Percentiles rank a stretch among this genome's conserved stretches.
Conservation (phyloP, 805 yeast genomes). For the Wickerhamomyces silvicola region DNA sequence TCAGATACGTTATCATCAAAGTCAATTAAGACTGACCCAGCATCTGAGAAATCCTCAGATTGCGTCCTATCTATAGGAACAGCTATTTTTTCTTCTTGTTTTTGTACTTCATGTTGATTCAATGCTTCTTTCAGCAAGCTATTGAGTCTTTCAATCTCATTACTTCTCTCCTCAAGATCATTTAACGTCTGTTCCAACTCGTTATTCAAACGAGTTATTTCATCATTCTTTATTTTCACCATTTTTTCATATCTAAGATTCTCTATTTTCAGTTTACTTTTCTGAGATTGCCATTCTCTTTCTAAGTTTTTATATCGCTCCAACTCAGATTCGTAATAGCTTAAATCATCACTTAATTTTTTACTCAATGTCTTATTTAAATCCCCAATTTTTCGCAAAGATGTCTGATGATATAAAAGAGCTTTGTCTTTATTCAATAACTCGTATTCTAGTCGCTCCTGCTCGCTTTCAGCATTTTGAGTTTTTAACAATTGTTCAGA, state of each 20-base stretch:
- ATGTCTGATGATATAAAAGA: slow-evolving; percentile 7
- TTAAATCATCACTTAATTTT: slow-evolving; percentile 10
- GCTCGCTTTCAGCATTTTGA: slow-evolving; percentile 26
- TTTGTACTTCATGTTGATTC: neutral
- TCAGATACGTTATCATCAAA: neutral
- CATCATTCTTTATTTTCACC: slow-evolving; percentile 7
- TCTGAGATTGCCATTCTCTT: slow-evolving; percentile 7
- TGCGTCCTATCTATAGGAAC: too few relatives aligned
- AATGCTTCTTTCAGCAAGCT: slow-evolving; percentile 1
- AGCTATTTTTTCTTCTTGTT: neutral
- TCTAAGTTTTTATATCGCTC: slow-evolving; percentile 10
- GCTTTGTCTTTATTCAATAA: slow-evolving; percentile 22
- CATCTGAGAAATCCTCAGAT: too few relatives aligned
- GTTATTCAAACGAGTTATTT: slow-evolving; percentile 11
- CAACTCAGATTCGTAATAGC: slow-evolving; percentile 12
- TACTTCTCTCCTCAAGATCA: slow-evolving; percentile 7
- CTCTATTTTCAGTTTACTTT: slow-evolving; percentile 1
- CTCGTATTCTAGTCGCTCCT: slow-evolving; percentile 30
- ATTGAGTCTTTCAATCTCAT: slow-evolving; percentile 1
- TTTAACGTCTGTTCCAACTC: slow-evolving; percentile 12
- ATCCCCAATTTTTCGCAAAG: slow-evolving; percentile 6
- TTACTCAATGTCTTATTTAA: slow-evolving; percentile 9
- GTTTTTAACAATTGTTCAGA: slow-evolving; percentile 18
- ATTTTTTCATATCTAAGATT: neutral
- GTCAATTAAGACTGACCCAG: too few relatives aligned